A percentile compares a stretch with the other conserved stretches of the same genome.
Conservation (phyloP, 225 moss, liverwort and hornwort species). For the Lunularia cruciata region DNA sequence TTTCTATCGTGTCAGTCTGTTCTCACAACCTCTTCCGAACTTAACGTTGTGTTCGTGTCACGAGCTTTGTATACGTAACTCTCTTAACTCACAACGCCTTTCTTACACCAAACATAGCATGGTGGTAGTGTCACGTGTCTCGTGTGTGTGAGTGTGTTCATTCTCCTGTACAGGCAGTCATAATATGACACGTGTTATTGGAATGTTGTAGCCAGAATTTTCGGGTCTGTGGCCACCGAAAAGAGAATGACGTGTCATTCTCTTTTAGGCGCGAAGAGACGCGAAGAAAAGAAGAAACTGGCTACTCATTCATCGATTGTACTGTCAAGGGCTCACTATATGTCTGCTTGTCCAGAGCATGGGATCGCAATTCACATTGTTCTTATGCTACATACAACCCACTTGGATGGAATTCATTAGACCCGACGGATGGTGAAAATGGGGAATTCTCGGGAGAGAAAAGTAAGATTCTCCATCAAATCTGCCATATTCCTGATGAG, state of each 20-base stretch:
- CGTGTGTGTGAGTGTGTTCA: too few relatives aligned
- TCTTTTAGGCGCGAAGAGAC: too few relatives aligned
- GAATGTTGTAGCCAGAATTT: constrained; percentile 22
- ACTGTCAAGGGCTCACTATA: constrained; percentile 30
- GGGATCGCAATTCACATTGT: constrained; percentile 36
- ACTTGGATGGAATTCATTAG: constrained; percentile 34
- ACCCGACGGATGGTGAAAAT: constrained; percentile 42
- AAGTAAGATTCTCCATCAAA: constrained; percentile 29
- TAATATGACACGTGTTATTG: constrained; percentile 33
- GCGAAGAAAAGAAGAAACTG: constrained; percentile 22
- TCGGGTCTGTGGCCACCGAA: constrained; percentile 43
- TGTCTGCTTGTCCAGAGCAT: constrained; percentile 35
- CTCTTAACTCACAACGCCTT: too few relatives aligned
- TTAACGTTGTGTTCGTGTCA: too few relatives aligned
- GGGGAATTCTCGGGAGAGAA: constrained; percentile 34
- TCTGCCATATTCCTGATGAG: too few relatives aligned
- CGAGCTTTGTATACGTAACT: too few relatives aligned
- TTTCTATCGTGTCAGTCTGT: too few relatives aligned
- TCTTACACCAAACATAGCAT: too few relatives aligned
- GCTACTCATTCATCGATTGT: constrained; percentile 36
- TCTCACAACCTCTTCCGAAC: too few relatives aligned
- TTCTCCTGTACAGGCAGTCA: constrained; percentile 41
- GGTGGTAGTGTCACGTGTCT: too few relatives aligned
- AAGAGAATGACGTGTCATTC: constrained; percentile 30
- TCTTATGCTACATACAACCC: constrained; percentile 32